phyloP scores from a whole-genome alignment of 306 rosid species.

The Betula pendula region DNA sequence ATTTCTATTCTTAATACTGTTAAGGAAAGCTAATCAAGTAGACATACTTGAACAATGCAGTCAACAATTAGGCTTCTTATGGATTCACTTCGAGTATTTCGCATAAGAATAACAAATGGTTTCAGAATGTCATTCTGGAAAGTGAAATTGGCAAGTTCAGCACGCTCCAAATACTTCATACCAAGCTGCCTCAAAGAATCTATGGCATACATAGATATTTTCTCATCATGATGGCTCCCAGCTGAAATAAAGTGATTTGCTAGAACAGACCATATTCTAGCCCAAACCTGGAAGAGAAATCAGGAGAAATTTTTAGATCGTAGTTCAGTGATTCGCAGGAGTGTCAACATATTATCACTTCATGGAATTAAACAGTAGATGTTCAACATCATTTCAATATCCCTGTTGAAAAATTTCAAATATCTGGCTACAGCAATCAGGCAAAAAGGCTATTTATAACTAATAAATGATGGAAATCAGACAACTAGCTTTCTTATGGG shows the following conservation, averaged over 20 bases:
- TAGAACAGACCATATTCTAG: conserved; percentile 95
- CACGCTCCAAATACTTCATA: conserved; percentile 96
- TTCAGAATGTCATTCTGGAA: conserved; percentile 99
- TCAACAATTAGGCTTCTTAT: conserved; percentile 93
- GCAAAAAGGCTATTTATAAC: neutral
- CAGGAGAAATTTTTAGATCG: conserved; percentile 22
- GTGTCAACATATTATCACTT: conserved; percentile 4
- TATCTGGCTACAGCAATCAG: neutral
- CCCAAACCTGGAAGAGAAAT: conserved; percentile 84
- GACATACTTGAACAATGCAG: conserved; percentile 93
- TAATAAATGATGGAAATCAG: neutral
- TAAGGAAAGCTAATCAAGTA: conserved; percentile 10
- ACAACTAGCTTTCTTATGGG: neutral
- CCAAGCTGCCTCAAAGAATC: conserved; percentile 98
- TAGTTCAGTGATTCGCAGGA: neutral
- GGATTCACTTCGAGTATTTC: conserved; percentile 92
- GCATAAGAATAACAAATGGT: conserved; percentile 98
- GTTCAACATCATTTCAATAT: neutral
- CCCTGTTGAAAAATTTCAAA: conserved; percentile 4
- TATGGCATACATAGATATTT: conserved; percentile 93
- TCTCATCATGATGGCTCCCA: conserved; percentile 97
- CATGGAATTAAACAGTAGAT: neutral
- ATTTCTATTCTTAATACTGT: neutral
- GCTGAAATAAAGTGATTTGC: conserved; percentile 97
- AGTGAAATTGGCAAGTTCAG: conserved; percentile 92